Conservation (phyloP, 2,329 filamentous ascomycete genomes). For the Pochonia chlamydosporia region DNA sequence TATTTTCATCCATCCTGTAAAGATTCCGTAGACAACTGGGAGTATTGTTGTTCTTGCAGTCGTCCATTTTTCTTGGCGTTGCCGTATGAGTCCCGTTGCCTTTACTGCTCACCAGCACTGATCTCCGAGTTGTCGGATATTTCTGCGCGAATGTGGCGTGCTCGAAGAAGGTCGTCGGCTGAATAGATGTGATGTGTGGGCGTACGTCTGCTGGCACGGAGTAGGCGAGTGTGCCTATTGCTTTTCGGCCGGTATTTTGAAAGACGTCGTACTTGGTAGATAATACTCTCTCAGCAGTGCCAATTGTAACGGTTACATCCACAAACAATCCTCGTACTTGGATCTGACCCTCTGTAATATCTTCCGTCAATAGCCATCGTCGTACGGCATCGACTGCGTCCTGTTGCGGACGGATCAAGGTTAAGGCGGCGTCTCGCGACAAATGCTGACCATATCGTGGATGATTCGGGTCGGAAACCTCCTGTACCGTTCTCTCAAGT, state of each 20-base stretch:
- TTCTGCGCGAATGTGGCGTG: not conserved
- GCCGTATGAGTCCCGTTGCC: not conserved
- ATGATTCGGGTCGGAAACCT: slow-evolving; percentile 43
- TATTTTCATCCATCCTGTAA: slow-evolving; percentile 36
- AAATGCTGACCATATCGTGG: slow-evolving; percentile 43
- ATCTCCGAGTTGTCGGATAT: no score
- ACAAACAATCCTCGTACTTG: slow-evolving; percentile 32
- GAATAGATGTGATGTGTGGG: slow-evolving; percentile 36
- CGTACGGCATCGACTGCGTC: slow-evolving; percentile 33
- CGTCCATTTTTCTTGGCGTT: slow-evolving; percentile 9
- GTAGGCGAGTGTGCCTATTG: slow-evolving; percentile 32
- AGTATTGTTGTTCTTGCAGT: slow-evolving; percentile 33
- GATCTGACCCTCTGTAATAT: slow-evolving; percentile 29
- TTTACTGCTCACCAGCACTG: not conserved
- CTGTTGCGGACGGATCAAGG: slow-evolving; percentile 38
- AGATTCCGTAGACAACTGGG: slow-evolving; percentile 38
- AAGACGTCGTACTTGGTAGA: slow-evolving; percentile 38
- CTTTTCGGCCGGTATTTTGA: slow-evolving; percentile 30
- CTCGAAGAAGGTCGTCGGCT: slow-evolving; percentile 37
- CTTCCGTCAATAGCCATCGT: slow-evolving; percentile 37
- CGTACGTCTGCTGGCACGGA: slow-evolving; percentile 28
- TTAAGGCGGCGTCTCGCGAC: slow-evolving; percentile 40
- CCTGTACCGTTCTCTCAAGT: slow-evolving; percentile 38
- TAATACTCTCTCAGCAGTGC: slow-evolving; percentile 38
- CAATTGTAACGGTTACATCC: slow-evolving; percentile 33